Base-by-base conservation (phyloP, 352 stramenopile species). In the Phytopythium montanum region DNA sequence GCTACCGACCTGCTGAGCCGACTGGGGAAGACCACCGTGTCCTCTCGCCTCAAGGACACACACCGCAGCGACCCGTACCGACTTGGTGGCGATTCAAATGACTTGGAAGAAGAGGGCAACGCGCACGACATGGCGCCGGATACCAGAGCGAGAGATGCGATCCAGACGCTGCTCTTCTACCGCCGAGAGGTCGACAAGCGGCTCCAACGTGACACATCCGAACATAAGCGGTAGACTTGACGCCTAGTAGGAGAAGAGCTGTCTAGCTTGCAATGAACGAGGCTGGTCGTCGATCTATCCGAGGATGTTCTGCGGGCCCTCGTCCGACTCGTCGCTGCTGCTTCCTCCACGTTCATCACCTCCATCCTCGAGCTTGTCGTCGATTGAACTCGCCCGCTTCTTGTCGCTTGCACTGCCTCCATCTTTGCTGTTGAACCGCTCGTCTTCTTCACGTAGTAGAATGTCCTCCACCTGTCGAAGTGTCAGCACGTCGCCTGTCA, bases 101-200 rank as follows among this genome's bases (percentile, higher is more conserved):
- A 38, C 14, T 14, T 53, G 46, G 46, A 53, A 14, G 26, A 51
- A 3, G 45, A 12, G 10, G 25, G 29, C 21, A 13, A 29, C 2
- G n/a, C 16, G 21, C n/a, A 5, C n/a, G 18, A 58, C 8, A 14
- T 44, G 12, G 48, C 46, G 14, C 28, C 68, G 0, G 73, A 87
- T 44, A 68, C 70, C 3, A 58, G 69, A 58, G 70, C 59, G 5
- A 69, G 62, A 51, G 80, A 90, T 21, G 74, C 65, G 14, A 83
- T 88, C 61, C 77, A 90, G 45, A 72, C 70, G 38, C 52, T 90
- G 51, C 61, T 90, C 21, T 81, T 83, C 57, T 90, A 88, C 44
- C 70, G 80, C 38, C 70, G 70, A 48, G 80, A 90, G 57, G 77
- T 90, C 28, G 78, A 84, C 48, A 87, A 83, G 51, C 73, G 76